Evolutionary conservation across 352 stramenopile genomes (phyloP), one percentile per base, ranked within the genome.

Genomic region (Globisporangium echinulatum): DNA sequence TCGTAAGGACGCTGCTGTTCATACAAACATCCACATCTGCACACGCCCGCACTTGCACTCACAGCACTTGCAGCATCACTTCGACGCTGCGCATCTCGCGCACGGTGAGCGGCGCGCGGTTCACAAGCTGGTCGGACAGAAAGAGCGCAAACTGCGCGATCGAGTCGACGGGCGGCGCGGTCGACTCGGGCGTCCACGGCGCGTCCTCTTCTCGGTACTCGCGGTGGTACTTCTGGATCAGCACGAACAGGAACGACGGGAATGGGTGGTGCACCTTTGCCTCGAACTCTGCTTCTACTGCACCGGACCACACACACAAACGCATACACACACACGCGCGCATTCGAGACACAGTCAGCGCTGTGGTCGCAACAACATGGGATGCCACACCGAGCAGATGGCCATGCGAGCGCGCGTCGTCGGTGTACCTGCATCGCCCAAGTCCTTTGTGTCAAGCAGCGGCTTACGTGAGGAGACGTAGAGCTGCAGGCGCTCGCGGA

Each of bases 281-380:
- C 64, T 94, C 85, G 70, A 93, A 91, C 69, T 94, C 85, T 73
- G 72, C 80, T 77, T 90, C 82, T 75, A 90, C 82, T 90, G 70
- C 69, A 67, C 65, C 58, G 49, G 47, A 77, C 59, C 13, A 46
- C 25, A 67, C 37, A 67, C 56, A 47, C 52, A 67, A 17, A 67
- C 44, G 69, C 56, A 64, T 50, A 60, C 61, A 63, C 43, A 59
- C 55, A 46, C 49, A 25, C 25, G 25, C 25, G 25, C 2, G 25
- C 25, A 33, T 33, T 33, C 25, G 25, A 33, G 2, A 3, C 25
- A 37, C 49, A 40, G 43, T 48, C 13, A 15, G 1, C 36, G 38
- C 19, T 14, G 44, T 62, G n/a, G 17, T 50, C 11, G 15, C 13
- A 17, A 7, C 4, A 7, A 7, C 43, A 51, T 4, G 33, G 11